Evolutionary conservation across 129 eudicot genomes (phyloP), one percentile per base, ranked within the genome.

Genomic region (Lonicera japonica): DNA sequence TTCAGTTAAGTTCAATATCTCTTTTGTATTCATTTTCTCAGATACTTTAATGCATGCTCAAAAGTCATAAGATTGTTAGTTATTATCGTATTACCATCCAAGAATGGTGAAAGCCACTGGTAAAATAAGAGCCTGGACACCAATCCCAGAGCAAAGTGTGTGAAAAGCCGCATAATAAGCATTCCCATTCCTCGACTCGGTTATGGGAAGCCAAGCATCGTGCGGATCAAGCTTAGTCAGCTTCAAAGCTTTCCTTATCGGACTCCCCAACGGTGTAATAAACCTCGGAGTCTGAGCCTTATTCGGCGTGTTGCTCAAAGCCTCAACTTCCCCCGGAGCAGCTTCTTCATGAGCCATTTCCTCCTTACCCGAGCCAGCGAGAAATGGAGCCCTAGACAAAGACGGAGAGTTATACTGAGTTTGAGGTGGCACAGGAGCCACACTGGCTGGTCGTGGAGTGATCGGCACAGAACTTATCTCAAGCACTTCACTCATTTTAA

Each of bases 131-230:
- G 77, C 64, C 25, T 73, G 77, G 10, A 73, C 43, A 12, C 77
- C 77, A 38, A 73, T 29, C 5, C 77, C 77, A 13, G 77, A 73
- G 38, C 66, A 58, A 6, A 73, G 61, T 11, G 70, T 41, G 40
- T 73, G 77, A 54, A 73, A 73, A 50, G 53, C 64, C 2, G 72
- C 70, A 18, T 59, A 57, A 14, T 13, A 73, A 0, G 70, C 45
- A 45, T 66, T 73, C 4, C 77, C 77, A 38, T 73, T 58, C 23
- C 72, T 54, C 11, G 72, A 64, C 69, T 72, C 77, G 0, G 77
- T 72, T 56, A 72, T 72, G 5, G 77, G 77, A 5, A 72, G 77
- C 77, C 77, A 65, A 11, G 70, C 70, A 9, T 72, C 77, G 8
- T 54, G 63, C 15, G 70, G 52, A 54, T 72, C 61, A 25, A 60